Base-by-base conservation (phyloP, 176 grass and related monocot species). In the Chrysopogon serrulatus region DNA sequence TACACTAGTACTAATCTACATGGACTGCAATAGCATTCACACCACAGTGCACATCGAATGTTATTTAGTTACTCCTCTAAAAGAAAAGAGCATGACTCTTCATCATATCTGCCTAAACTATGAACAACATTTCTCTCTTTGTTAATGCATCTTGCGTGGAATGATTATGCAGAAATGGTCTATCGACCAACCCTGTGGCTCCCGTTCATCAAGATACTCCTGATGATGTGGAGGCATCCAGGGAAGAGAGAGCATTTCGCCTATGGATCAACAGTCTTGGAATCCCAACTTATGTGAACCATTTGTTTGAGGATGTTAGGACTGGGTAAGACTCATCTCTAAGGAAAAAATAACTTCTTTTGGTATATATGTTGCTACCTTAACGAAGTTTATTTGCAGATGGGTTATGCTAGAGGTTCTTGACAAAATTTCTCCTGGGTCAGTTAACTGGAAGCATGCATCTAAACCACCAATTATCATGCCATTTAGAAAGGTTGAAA, bases 211-310 rank as follows among this genome's bases (percentile, higher is more conserved):
- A 88, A 81, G 85, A 81, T 68, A 97, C 85, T 26, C 96, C 96
- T 65, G 96, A 98, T 73, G 96, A 98, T 34, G 87, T 98, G 31
- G 83, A 93, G 82, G 76, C 94, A 27, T 90, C 93, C 1, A 88
- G 89, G 73, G 93, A 95, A 92, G 96, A 95, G 79, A 98, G 93
- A 84, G 90, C 93, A 66, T 98, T 98, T 67, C 93, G 96, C 31
- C 72, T 98, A 66, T 98, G 96, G 96, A 98, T 98, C 69, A 98
- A 98, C 73, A 98, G 85, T 79, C 96, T 98, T 88, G 96, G 96
- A 72, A 95, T 93, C 90, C 53, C 57, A 45, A 98, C 96, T 47
- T 93, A 98, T 74, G 89, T 98, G 49, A 98, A 98, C 74, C 84
- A 95, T 88, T 81, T 98, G 83, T 98, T 98, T 93, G 96, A 98